Percentiles rank a stretch among this genome's conserved stretches.
phyloP scores from a whole-genome alignment of 352 stramenopile genomes.

The Nothophytophthora sp. region DNA sequence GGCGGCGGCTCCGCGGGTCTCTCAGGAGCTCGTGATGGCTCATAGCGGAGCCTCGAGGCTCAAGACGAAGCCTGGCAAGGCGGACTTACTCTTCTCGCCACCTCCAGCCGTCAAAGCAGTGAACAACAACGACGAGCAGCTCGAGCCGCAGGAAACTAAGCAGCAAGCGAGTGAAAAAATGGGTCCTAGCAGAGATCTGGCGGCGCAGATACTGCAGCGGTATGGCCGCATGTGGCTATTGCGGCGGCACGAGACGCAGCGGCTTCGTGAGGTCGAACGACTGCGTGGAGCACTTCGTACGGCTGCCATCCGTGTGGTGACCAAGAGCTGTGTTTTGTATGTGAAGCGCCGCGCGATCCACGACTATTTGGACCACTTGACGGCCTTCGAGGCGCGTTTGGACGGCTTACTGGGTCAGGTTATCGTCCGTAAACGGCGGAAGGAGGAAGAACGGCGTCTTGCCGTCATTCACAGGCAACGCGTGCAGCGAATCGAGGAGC shows the following conservation, averaged over 20 bases:
- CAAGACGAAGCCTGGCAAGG: too few relatives aligned
- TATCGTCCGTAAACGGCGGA: slow-evolving; percentile 11
- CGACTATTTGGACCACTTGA: slow-evolving; percentile 14
- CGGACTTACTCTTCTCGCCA: too few relatives aligned
- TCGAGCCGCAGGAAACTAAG: not conserved
- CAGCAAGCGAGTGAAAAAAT: not conserved
- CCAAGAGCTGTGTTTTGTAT: slow-evolving; percentile 13
- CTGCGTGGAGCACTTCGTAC: slow-evolving; percentile 10
- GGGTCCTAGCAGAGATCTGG: slow-evolving; percentile 1
- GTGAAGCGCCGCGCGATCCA: slow-evolving; percentile 15
- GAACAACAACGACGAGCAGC: slow-evolving; percentile 17
- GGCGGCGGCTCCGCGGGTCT: not conserved
- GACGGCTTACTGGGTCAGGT: slow-evolving; percentile 5
- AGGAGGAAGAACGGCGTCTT: slow-evolving; percentile 18
- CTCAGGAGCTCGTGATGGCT: not conserved
- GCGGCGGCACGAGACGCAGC: slow-evolving; percentile 12
- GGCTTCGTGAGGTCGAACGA: slow-evolving; percentile 6
- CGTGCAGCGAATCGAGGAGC: slow-evolving; percentile 2
- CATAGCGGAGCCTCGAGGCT: not conserved
- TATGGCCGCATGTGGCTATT: slow-evolving; percentile 30
- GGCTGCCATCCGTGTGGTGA: slow-evolving; percentile 13
- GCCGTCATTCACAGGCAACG: slow-evolving; percentile 2
- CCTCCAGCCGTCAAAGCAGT: not conserved
- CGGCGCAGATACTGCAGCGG: slow-evolving; percentile 18
- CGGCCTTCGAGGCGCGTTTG: slow-evolving; percentile 11